phyloP scores from a whole-genome alignment of 352 stramenopile species.

The Globisporangium perplexum region DNA sequence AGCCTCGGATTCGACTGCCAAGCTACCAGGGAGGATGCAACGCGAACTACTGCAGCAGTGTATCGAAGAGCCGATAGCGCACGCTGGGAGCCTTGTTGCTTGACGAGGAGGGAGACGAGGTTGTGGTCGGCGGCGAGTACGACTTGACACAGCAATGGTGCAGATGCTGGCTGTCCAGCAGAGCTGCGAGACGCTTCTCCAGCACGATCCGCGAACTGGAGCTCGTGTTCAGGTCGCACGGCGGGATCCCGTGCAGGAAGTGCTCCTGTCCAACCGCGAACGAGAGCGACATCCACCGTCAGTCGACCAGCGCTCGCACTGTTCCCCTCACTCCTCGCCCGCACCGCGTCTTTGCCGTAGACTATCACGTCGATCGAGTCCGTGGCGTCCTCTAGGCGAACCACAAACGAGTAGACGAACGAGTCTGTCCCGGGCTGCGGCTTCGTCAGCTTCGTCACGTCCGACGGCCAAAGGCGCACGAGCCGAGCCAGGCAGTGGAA shows the following conservation, averaged over 20 bases:
- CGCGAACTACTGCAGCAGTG: conserved; percentile 25
- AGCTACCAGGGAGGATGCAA: too few relatives aligned
- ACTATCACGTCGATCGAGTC: conserved; percentile 60
- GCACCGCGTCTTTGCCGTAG: conserved; percentile 64
- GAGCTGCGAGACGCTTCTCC: conserved; percentile 35
- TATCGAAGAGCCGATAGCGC: conserved; percentile 71
- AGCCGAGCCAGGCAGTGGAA: conserved; percentile 57
- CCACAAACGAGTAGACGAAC: conserved; percentile 69
- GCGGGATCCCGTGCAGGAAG: conserved; percentile 65
- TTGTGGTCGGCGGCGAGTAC: conserved; percentile 30
- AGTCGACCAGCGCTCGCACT: neutral
- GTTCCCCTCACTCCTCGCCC: conserved; percentile 4
- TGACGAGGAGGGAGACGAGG: neutral
- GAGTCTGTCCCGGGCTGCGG: conserved; percentile 12
- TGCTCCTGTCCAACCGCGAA: conserved; percentile 28
- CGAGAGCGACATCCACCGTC: neutral
- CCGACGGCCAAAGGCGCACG: conserved; percentile 35
- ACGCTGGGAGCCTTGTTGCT: conserved; percentile 16
- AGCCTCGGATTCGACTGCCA: too few relatives aligned
- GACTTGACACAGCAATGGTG: conserved; percentile 73
- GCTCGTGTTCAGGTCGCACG: conserved; percentile 49
- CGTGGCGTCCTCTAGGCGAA: conserved; percentile 42
- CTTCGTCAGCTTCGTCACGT: conserved; percentile 49
- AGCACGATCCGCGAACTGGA: conserved; percentile 46
- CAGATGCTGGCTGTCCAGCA: conserved; percentile 17